A percentile compares a stretch with the other conserved stretches of the same genome.
Conservation (phyloP, 208 protist genomes). For the Histomonas meleagridis region DNA sequence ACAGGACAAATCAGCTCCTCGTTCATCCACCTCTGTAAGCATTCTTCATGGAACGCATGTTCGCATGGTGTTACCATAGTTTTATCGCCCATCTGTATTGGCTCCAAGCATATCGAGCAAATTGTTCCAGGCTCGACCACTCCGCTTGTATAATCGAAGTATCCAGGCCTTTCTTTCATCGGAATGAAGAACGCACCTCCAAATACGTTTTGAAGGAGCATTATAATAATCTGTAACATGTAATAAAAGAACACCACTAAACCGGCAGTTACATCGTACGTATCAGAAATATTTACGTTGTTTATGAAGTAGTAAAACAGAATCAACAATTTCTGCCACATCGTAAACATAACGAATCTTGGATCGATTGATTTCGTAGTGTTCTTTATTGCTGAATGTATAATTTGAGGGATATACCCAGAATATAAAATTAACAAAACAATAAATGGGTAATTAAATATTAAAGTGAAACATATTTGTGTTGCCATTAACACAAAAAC, state of each 20-base stretch:
- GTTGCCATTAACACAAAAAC: not conserved
- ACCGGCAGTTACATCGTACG: not conserved
- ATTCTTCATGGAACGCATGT: not conserved
- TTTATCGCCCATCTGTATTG: not conserved
- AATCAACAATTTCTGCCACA: not conserved
- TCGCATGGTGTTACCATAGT: not conserved
- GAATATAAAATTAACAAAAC: not conserved
- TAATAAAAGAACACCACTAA: not conserved
- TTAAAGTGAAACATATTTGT: not conserved
- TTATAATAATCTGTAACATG: not conserved
- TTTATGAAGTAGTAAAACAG: not conserved
- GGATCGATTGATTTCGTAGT: not conserved
- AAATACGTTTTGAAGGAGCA: not conserved
- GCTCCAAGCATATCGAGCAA: not conserved
- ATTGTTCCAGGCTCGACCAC: not conserved
- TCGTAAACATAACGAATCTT: not conserved
- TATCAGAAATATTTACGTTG: not conserved
- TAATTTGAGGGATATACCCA: not conserved
- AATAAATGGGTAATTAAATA: not conserved
- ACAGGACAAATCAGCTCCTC: slow-evolving; percentile 17
- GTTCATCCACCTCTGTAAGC: not conserved
- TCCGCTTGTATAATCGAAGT: not conserved
- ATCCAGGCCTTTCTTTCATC: too few species aligned
- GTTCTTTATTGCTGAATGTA: not conserved
- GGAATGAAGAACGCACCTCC: not conserved